Percentiles rank a stretch among this genome's conserved stretches.
These are phyloP conservation scores for Tolypocladium guangdongense DNA, from an alignment of 2,329 filamentous ascomycete genomes.

Conservation along the genomic window DNA sequence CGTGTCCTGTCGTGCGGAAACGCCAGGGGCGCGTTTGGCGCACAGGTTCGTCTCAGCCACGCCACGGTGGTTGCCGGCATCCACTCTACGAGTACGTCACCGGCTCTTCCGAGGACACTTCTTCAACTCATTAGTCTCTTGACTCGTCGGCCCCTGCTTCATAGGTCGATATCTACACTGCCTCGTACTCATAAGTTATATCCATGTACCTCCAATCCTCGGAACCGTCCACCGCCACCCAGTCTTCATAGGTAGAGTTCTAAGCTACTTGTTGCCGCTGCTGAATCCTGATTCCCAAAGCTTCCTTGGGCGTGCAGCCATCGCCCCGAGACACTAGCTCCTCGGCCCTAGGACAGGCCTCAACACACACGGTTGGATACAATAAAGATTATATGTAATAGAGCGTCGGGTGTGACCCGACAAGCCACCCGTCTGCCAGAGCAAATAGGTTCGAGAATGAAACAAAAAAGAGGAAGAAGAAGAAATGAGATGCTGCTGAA, in stretches of 20 bases:
- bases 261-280: neutral
- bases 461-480: neutral
- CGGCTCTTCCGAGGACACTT: neutral
- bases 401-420: neutral
- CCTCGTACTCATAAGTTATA: neutral
- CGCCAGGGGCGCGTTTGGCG: neutral
- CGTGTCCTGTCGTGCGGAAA: neutral
- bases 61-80: too few relatives aligned
- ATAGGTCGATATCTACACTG: neutral
- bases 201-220: neutral
- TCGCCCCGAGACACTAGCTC: too few relatives aligned
- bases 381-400: neutral
- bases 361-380: neutral
- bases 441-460: constrained; percentile 1
- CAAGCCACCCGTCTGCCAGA: neutral
- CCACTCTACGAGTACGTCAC: neutral
- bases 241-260: neutral
- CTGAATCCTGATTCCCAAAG: neutral
- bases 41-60: neutral
- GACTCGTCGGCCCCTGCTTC: neutral
- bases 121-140: neutral
- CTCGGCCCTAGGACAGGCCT: neutral
- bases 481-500: neutral
- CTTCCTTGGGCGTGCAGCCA: neutral
- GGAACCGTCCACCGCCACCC: neutral